phyloP scores from a whole-genome alignment of 1,284 basidiomycete genomes.

The Ustilago lituana region DNA sequence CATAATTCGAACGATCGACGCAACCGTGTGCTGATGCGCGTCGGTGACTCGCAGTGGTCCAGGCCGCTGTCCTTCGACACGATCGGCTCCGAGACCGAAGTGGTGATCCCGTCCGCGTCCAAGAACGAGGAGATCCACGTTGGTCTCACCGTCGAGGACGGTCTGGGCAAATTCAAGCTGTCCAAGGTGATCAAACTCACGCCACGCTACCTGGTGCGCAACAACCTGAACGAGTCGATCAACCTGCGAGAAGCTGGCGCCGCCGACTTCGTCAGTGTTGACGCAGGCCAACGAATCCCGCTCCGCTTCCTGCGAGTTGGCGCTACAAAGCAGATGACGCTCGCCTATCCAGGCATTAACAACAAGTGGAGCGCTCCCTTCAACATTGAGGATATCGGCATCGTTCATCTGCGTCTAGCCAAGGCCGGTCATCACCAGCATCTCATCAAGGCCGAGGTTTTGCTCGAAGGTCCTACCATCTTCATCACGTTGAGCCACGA shows the following conservation, averaged over 20 bases:
- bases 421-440: constrained; percentile 68
- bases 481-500: constrained; percentile 81
- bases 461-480: constrained; percentile 86
- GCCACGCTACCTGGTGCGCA: constrained; percentile 90
- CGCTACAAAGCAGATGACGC: constrained; percentile 73
- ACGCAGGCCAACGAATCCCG: constrained; percentile 74
- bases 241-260: constrained; percentile 85
- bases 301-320: constrained; percentile 78
- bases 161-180: constrained; percentile 89
- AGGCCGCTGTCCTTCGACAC: constrained; percentile 75
- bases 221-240: constrained; percentile 77
- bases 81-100: constrained; percentile 85
- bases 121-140: constrained; percentile 83
- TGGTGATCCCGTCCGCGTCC: constrained; percentile 77
- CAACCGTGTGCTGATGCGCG: constrained; percentile 83
- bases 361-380: constrained; percentile 88
- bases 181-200: constrained; percentile 91
- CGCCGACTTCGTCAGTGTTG: constrained; percentile 68
- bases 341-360: constrained; percentile 85
- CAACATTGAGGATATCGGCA: constrained; percentile 90
- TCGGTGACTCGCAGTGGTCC: constrained; percentile 92
- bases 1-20: constrained; percentile 81
- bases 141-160: constrained; percentile 91
- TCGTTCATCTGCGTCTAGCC: constrained; percentile 78
- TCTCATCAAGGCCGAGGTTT: constrained; percentile 82